phyloP scores from a whole-genome alignment of 1,284 basidiomycete species.

The Rhodotorula sp. region DNA sequence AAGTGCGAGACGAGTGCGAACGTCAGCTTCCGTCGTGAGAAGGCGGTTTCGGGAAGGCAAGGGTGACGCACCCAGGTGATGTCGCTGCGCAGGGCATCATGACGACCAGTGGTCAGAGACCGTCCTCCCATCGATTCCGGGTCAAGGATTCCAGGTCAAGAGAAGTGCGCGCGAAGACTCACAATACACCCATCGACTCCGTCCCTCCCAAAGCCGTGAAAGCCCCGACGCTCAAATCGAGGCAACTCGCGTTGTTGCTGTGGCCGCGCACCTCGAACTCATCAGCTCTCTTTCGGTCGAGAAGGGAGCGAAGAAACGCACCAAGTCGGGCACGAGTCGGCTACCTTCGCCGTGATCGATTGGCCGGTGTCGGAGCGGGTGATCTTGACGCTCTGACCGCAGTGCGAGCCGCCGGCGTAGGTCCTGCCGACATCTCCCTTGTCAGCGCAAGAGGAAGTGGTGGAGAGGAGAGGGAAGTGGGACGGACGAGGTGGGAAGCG shows the following conservation, averaged over 20 bases:
- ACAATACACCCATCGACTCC: constrained; percentile 16
- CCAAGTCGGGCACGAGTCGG: constrained; percentile 30
- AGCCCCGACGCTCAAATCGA: background rate
- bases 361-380: constrained; percentile 15
- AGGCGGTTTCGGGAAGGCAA: no score
- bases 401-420: constrained; percentile 23
- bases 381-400: constrained; percentile 22
- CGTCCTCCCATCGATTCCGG: no score
- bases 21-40: background rate
- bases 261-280: constrained; percentile 3
- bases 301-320: background rate
- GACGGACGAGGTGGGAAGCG: constrained; percentile 16
- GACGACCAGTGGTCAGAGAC: no score
- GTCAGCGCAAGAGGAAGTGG: background rate
- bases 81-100: background rate
- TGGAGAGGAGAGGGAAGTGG: no score
- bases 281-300: background rate
- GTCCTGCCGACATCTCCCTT: constrained; percentile 1
- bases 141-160: background rate
- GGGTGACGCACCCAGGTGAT: constrained; percentile 2
- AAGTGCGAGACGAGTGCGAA: no score
- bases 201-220: constrained; percentile 26
- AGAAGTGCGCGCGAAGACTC: background rate
- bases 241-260: constrained; percentile 11
- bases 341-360: constrained; percentile 17